Evolutionary conservation across 1,284 basidiomycete species (phyloP).

Genomic region (Schizophyllum commune): DNA sequence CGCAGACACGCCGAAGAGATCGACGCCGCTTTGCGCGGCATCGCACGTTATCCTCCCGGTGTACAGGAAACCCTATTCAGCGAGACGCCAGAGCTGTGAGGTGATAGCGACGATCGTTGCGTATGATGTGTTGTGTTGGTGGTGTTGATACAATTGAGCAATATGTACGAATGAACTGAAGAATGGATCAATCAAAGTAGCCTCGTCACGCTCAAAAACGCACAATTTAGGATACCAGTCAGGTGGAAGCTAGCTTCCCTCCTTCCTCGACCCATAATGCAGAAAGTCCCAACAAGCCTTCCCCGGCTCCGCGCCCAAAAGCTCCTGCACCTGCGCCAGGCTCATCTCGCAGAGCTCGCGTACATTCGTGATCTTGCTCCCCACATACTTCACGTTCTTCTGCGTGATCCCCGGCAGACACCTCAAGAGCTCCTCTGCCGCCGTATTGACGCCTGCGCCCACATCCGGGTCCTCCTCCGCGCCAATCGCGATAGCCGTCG

Average conservation of each 20-base stretch:
- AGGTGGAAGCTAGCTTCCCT: neutral
- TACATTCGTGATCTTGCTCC: constrained; percentile 73
- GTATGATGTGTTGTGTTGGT: neutral
- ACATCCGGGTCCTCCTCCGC: constrained; percentile 65
- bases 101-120: neutral
- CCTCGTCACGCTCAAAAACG: neutral
- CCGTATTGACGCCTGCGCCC: constrained; percentile 61
- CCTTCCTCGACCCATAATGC: constrained; percentile 27
- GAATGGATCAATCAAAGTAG: neutral
- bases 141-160: neutral
- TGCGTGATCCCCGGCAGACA: constrained; percentile 73
- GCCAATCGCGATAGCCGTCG: constrained; percentile 70
- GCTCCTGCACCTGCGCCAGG: constrained; percentile 56
- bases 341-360: constrained; percentile 69
- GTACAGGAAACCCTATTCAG: constrained; percentile 3
- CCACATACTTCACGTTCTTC: constrained; percentile 84
- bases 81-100: constrained; percentile 9
- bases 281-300: constrained; percentile 77
- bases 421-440: constrained; percentile 70
- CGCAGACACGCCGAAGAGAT: constrained; percentile 11
- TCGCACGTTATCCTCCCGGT: constrained; percentile 6
- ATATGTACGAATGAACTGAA: neutral
- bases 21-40: constrained; percentile 4
- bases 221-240: neutral
- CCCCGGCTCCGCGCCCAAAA: constrained; percentile 81